Percentiles rank a stretch among this genome's conserved stretches.
Conservation (phyloP, 495 filamentous ascomycete species). For the Aspergillus hancockii region DNA sequence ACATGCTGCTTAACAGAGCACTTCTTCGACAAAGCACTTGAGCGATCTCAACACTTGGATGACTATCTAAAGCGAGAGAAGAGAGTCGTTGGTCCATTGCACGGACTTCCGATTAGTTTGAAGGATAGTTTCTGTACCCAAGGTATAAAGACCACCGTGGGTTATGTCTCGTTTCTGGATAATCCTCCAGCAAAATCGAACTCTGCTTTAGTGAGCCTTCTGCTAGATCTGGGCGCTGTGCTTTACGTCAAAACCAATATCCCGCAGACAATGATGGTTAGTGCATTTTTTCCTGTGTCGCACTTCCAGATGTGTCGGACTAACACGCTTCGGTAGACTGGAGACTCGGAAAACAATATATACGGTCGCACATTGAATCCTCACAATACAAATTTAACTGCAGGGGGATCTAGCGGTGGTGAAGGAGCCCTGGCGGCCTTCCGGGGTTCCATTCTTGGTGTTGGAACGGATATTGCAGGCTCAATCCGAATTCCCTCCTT, state of each 20-base stretch:
- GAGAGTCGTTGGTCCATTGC: constrained; percentile 57
- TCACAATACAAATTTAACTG: constrained; percentile 48
- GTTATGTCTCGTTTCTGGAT: constrained; percentile 50
- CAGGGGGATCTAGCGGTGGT: constrained; percentile 63
- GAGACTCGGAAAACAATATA: constrained; percentile 35
- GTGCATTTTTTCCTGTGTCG: neutral
- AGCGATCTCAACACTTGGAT: constrained; percentile 47
- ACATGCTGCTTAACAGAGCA: constrained; percentile 47
- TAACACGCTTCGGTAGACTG: constrained; percentile 38
- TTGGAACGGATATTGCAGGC: constrained; percentile 68
- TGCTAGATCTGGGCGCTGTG: constrained; percentile 44
- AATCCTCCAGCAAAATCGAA: constrained; percentile 43
- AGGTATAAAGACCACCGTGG: constrained; percentile 39
- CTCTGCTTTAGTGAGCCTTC: constrained; percentile 38
- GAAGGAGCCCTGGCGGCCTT: constrained; percentile 63
- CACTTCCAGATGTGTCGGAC: neutral
- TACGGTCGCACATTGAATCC: constrained; percentile 56
- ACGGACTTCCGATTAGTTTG: constrained; percentile 62
- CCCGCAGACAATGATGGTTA: constrained; percentile 49
- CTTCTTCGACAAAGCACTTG: constrained; percentile 38
- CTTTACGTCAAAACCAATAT: constrained; percentile 64
- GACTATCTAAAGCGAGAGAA: constrained; percentile 31
- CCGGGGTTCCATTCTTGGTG: constrained; percentile 58
- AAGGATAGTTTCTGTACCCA: constrained; percentile 63
- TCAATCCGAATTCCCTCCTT: constrained; percentile 64